Conservation (phyloP, 2,329 filamentous ascomycete genomes). For the Pleochaeta shiraiana region DNA sequence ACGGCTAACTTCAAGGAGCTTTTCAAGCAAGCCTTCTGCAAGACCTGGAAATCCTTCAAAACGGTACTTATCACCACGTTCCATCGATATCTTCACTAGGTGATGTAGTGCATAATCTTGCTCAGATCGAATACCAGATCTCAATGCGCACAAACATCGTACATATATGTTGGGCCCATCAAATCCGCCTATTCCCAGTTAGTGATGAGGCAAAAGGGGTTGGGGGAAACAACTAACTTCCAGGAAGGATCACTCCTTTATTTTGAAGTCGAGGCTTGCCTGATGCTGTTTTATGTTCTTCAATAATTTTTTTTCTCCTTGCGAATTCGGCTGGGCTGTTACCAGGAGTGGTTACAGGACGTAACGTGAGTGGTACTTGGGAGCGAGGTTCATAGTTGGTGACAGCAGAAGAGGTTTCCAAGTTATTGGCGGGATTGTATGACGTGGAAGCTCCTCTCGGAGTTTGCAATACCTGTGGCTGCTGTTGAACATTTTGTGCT, state of each 20-base stretch:
- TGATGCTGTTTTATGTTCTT: conserved; percentile 10
- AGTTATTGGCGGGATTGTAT: conserved; percentile 31
- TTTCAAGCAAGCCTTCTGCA: conserved; percentile 71
- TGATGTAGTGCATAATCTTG: conserved; percentile 89
- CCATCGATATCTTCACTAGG: conserved; percentile 84
- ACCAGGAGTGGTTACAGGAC: conserved; percentile 51
- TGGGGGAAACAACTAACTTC: conserved; percentile 27
- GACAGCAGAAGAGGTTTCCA: conserved; percentile 36
- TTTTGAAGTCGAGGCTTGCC: conserved; percentile 18
- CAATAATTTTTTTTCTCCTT: conserved; percentile 28
- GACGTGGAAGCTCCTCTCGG: conserved; percentile 20
- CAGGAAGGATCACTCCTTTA: conserved; percentile 33
- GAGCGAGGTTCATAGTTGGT: conserved; percentile 48
- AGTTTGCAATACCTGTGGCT: conserved; percentile 8
- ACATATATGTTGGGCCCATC: conserved; percentile 82
- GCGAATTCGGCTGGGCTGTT: conserved; percentile 50
- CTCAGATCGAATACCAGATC: conserved; percentile 57
- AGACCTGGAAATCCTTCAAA: conserved; percentile 82
- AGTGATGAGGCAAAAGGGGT: conserved; percentile 8
- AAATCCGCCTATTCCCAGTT: conserved; percentile 24
- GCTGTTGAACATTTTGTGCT: conserved; percentile 14
- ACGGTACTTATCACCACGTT: conserved; percentile 86
- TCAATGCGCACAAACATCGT: conserved; percentile 62
- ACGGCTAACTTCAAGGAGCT: conserved; percentile 54
- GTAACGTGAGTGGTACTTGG: conserved; percentile 40